Conservation (phyloP, 2,329 filamentous ascomycete species). For the Colletotrichum chrysophilum region DNA sequence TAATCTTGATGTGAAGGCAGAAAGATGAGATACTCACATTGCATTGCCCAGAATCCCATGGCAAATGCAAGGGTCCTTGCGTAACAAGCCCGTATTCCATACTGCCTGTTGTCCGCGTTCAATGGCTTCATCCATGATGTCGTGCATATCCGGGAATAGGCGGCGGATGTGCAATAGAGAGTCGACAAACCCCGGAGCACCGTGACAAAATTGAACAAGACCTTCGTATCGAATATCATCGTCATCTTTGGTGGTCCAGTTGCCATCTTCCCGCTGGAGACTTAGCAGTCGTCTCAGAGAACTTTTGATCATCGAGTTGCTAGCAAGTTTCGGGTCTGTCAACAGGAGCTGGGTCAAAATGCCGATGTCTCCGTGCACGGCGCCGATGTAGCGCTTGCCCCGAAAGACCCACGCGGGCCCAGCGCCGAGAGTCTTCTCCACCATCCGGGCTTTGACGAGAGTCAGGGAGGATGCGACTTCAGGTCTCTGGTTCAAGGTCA, state of each 20-base stretch:
- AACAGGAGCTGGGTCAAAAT: slow-evolving; percentile 72
- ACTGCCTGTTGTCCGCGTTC: slow-evolving; percentile 56
- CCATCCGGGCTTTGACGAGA: slow-evolving; percentile 24
- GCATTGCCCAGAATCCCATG: slow-evolving; percentile 71
- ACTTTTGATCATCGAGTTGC: slow-evolving; percentile 56
- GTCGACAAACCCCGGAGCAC: slow-evolving; percentile 66
- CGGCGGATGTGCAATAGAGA: slow-evolving; percentile 60
- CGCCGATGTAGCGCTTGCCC: slow-evolving; percentile 67
- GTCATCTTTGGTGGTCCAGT: slow-evolving; percentile 56
- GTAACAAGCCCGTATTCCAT: slow-evolving; percentile 64
- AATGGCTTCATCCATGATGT: slow-evolving; percentile 61
- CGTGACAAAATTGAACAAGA: slow-evolving; percentile 72
- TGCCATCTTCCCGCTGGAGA: slow-evolving; percentile 65
- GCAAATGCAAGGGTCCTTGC: slow-evolving; percentile 70
- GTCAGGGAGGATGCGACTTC: slow-evolving; percentile 55
- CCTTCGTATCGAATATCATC: slow-evolving; percentile 20
- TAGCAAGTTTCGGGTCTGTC: slow-evolving; percentile 59
- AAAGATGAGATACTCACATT: slow-evolving; percentile 45
- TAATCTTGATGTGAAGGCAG: neutral
- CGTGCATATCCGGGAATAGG: slow-evolving; percentile 60
- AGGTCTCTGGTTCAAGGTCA: slow-evolving; percentile 57
- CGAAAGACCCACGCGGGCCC: slow-evolving; percentile 67
- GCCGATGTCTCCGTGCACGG: slow-evolving; percentile 71
- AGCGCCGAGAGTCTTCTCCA: slow-evolving; percentile 23
- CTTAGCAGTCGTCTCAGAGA: slow-evolving; percentile 61